Base-by-base conservation (phyloP, 768 basidiomycete species). In the Lepiota subincarnata region DNA sequence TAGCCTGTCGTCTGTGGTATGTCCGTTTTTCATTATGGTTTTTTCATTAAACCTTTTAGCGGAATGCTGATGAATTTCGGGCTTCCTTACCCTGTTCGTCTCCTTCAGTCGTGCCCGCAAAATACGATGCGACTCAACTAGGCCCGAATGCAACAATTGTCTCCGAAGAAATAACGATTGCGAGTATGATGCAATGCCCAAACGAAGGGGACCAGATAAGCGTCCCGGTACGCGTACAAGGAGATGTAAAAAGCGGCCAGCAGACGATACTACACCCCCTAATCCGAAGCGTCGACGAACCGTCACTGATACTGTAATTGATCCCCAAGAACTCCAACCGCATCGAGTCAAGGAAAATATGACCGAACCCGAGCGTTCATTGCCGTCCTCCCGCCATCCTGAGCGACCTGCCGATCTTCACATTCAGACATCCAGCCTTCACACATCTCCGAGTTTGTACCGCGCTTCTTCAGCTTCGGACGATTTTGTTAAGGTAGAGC, bases 161-260 rank as follows among this genome's bases (percentile, higher is more conserved):
- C 75, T 79, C 69, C 84, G 88, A 64, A 77, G 89, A 63, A 81
- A 80, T 60, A 88, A 89, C 68, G 76, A 77, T 50, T 92, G 89
- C 69, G 78, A 85, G 70, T 92, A 91, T 69, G 89, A 92, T 65
- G 73, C 81, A 24, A 85, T 79, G 51, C 89, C 89, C 61, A 89
- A 87, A 70, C 83, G 90, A 56, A 79, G 89, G 57, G 90, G 90
- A 2, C 89, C 89, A 57, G 89, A 92, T 78, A 91, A 89, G 72
- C 82, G 81, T 62, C 89, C 89, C 55, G 89, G 89, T 24, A 90
- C 88, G 54, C 80, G 89, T 57, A 86, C 89, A 66, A 79, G 89
- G 60, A 86, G 85, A 52, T 90, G 87, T 78, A 91, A 91, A 81
- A 91, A 89, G 75, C 76, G 87, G 55, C 78, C 81, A 34, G 70